Evolutionary conservation across 306 rosid genomes (phyloP).

Genomic region (Carpinus fangiana): DNA sequence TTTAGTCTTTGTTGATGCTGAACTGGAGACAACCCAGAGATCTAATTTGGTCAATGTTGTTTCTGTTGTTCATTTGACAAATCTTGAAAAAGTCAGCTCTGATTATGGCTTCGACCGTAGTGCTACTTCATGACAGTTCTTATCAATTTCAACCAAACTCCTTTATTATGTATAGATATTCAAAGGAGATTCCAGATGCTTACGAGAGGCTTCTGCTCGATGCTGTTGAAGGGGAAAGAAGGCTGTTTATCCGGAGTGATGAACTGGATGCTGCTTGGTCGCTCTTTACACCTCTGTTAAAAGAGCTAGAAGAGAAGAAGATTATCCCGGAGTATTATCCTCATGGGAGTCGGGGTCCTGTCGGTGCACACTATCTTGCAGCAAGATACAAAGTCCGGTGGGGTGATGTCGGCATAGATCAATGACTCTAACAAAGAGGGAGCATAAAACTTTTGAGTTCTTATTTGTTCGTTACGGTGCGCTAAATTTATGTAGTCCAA

Average conservation of each 20-base stretch:
- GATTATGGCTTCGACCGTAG: not conserved
- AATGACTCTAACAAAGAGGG: constrained; percentile 24
- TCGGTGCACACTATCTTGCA: constrained; percentile 88
- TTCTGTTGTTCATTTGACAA: constrained; percentile 1
- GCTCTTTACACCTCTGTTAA: constrained; percentile 74
- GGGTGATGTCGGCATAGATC: constrained; percentile 73
- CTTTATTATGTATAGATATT: constrained; percentile 50
- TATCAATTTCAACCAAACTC: not conserved
- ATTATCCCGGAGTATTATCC: constrained; percentile 85
- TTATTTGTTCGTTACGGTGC: constrained; percentile 13
- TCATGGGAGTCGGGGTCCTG: constrained; percentile 88
- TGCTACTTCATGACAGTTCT: not conserved
- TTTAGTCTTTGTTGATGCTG: not conserved
- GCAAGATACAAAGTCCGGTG: constrained; percentile 77
- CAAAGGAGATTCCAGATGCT: constrained; percentile 93
- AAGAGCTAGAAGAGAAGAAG: constrained; percentile 74
- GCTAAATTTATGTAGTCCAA: not conserved
- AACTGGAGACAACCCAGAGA: not conserved
- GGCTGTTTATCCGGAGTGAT: constrained; percentile 88
- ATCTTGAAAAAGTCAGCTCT: not conserved
- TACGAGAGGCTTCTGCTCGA: constrained; percentile 89
- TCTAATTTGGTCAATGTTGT: not conserved
- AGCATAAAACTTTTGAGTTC: constrained; percentile 19
- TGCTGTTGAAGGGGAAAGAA: constrained; percentile 89
- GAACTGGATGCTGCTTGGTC: constrained; percentile 90